A percentile compares a stretch with the other conserved stretches of the same genome.
Evolutionary conservation across 139 green algal genomes (phyloP).

Genomic region (Penium margaritaceum): DNA sequence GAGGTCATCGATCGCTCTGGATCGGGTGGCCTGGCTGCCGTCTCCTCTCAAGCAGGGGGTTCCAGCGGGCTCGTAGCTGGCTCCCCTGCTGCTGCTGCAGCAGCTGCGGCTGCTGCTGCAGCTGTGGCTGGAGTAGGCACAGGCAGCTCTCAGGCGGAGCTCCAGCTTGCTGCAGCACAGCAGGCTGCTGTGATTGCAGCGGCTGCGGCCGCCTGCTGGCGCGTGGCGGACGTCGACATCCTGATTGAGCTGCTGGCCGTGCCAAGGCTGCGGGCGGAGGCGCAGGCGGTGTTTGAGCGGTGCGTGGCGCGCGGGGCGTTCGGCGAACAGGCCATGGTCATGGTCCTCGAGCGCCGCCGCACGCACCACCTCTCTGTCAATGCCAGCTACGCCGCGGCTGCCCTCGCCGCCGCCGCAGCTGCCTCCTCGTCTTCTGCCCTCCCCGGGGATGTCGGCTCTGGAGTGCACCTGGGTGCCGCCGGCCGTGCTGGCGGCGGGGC

Average conservation of each 20-base stretch:
- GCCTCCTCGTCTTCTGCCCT: constrained; percentile 5
- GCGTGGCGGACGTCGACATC: constrained; percentile 43
- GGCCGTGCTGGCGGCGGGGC: not conserved
- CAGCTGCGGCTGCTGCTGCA: too few relatives aligned
- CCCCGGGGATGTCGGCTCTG: not conserved
- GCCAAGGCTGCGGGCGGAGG: constrained; percentile 17
- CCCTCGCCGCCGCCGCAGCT: too few relatives aligned
- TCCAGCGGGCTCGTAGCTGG: too few relatives aligned
- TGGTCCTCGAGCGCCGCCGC: constrained; percentile 52
- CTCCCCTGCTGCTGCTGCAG: too few relatives aligned
- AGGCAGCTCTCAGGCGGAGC: too few relatives aligned
- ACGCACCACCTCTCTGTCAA: constrained; percentile 49
- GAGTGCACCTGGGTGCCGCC: not conserved
- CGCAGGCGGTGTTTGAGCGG: constrained; percentile 43
- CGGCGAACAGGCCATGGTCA: constrained; percentile 39
- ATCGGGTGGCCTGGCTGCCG: too few relatives aligned
- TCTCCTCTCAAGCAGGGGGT: too few relatives aligned
- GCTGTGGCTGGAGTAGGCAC: constrained; percentile 4
- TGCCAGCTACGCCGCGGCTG: too few relatives aligned
- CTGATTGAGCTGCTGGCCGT: constrained; percentile 41
- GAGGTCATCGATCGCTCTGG: too few relatives aligned
- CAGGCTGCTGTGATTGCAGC: constrained; percentile 19
- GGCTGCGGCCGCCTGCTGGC: constrained; percentile 32
- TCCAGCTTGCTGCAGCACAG: constrained; percentile 26
- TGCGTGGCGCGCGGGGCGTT: constrained; percentile 26